These are phyloP conservation scores for Microbotryum saponariae DNA, from an alignment of 1,284 basidiomycete genomes.

Conservation along the genomic window DNA sequence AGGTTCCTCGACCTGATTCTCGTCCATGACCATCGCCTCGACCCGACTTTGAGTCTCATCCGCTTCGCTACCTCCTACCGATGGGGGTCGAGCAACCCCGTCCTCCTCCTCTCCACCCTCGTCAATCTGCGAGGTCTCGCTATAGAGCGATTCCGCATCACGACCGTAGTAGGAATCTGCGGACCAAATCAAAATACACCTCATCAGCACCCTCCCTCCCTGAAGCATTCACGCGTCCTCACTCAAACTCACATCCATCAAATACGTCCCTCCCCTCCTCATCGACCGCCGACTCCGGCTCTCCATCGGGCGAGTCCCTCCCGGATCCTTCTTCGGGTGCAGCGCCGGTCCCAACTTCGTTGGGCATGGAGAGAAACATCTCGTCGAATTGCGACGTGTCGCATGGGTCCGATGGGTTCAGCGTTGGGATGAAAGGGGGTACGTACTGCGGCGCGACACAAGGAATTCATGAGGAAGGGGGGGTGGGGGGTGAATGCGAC, in stretches of 20 bases:
- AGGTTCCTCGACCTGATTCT: background rate
- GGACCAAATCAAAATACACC: background rate
- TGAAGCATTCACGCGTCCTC: slow-evolving; percentile 25
- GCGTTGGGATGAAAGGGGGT: slow-evolving; percentile 92
- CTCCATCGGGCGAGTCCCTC: slow-evolving; percentile 48
- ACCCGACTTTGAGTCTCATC: background rate
- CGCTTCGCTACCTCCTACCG: background rate
- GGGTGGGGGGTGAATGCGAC: too few relatives aligned
- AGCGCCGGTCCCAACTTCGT: slow-evolving; percentile 13
- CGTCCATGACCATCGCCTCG: background rate
- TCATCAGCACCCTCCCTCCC: background rate
- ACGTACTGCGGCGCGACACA: slow-evolving; percentile 83
- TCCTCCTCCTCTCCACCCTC: background rate
- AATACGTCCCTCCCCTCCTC: slow-evolving; percentile 37
- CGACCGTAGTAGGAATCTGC: slow-evolving; percentile 18
- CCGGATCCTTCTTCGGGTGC: slow-evolving; percentile 16
- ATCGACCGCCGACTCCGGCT: slow-evolving; percentile 44
- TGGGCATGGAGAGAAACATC: slow-evolving; percentile 58
- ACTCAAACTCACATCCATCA: slow-evolving; percentile 39
- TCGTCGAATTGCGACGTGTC: slow-evolving; percentile 98
- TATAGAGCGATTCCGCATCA: slow-evolving; percentile 19
- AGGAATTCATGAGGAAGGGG: too few relatives aligned
- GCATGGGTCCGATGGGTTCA: slow-evolving; percentile 82
- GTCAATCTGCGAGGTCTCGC: background rate
- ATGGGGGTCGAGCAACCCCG: background rate